These are phyloP conservation scores for Stylosanthes scabra DNA, from an alignment of 331 rosid genomes.

Conservation along the genomic window DNA sequence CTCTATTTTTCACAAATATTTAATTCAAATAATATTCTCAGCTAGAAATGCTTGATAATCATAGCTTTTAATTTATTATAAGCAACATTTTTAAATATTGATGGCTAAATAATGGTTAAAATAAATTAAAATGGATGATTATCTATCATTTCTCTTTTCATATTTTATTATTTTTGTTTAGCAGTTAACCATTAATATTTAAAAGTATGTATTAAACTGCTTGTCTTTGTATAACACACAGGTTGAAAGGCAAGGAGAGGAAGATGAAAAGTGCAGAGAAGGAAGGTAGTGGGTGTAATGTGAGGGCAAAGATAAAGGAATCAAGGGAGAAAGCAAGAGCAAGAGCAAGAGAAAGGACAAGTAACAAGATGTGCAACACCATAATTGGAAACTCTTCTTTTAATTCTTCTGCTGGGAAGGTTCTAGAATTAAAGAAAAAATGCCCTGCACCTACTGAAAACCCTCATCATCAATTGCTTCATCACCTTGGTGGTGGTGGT, in stretches of 20 bases:
- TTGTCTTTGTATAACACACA: no score
- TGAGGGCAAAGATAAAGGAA: slow-evolving; percentile 54
- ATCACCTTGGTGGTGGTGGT: background rate
- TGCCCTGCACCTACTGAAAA: slow-evolving; percentile 36
- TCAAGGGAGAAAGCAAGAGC: slow-evolving; percentile 88
- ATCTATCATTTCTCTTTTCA: no score
- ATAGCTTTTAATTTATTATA: no score
- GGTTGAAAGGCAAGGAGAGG: background rate
- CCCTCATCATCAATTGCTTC: slow-evolving; percentile 30
- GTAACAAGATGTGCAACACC: slow-evolving; percentile 52
- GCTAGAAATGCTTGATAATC: no score
- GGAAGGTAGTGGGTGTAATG: slow-evolving; percentile 30
- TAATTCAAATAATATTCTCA: no score
- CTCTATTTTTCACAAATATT: background rate
- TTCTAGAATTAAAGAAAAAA: slow-evolving; percentile 41
- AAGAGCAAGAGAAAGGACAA: slow-evolving; percentile 89
- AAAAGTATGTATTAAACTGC: no score
- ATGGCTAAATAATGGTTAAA: no score
- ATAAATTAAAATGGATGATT: no score
- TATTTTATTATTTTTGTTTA: background rate
- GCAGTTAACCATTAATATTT: no score
- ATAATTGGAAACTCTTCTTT: background rate
- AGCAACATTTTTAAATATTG: no score
- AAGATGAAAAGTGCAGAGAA: slow-evolving; percentile 41
- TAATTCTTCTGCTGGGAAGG: slow-evolving; percentile 2